Percentiles rank a stretch among this genome's conserved stretches.
Evolutionary conservation across 805 yeast species (phyloP).

Genomic region (Pichia exigua): DNA sequence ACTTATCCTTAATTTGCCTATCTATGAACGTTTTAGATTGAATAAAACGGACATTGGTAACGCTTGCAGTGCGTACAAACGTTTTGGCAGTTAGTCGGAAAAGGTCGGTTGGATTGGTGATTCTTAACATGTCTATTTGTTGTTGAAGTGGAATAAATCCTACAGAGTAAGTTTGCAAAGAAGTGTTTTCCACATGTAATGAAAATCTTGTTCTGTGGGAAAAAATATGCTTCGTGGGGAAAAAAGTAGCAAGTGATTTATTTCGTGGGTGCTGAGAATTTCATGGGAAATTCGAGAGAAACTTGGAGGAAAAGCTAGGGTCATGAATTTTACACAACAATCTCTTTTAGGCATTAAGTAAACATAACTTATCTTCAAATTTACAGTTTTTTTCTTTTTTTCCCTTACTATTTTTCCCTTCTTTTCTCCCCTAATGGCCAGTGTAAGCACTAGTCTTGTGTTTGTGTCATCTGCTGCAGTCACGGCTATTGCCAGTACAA

Average conservation of each 20-base stretch:
- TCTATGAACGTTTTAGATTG: slow-evolving; percentile 23
- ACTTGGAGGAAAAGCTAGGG: too few relatives aligned
- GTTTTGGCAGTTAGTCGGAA: background rate
- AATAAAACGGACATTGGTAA: slow-evolving; percentile 22
- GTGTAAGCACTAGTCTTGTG: background rate
- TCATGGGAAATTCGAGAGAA: too few relatives aligned
- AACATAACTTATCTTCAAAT: background rate
- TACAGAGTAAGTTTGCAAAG: too few relatives aligned
- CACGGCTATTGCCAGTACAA: background rate
- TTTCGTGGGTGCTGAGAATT: background rate
- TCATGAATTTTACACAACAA: background rate
- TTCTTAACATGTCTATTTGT: background rate
- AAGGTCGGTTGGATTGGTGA: background rate
- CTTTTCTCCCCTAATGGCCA: background rate
- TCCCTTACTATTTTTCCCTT: background rate
- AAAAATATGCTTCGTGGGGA: background rate
- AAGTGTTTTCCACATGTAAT: background rate
- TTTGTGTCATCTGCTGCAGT: background rate
- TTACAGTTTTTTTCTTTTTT: background rate
- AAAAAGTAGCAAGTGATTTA: background rate
- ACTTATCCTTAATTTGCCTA: slow-evolving; percentile 30
- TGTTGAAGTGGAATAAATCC: too few relatives aligned
- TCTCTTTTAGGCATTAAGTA: background rate
- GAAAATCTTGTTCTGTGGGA: background rate
- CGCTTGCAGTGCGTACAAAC: slow-evolving; percentile 16